Conservation (phyloP, 2,329 filamentous ascomycete species). For the Hypoxylon sp. region DNA sequence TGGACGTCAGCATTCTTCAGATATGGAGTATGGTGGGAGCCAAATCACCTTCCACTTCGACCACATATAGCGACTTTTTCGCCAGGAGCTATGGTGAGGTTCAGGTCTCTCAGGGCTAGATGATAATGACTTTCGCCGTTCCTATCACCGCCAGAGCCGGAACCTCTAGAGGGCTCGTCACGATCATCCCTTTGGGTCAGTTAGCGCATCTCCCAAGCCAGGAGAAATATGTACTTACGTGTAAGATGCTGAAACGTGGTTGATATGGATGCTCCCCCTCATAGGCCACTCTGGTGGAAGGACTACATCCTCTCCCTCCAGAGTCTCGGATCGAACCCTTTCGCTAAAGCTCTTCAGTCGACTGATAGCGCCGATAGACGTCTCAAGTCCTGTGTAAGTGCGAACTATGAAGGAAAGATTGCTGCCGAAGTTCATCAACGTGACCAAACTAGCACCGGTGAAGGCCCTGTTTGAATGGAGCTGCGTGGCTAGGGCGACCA, state of each 20-base stretch:
- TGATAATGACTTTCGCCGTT: slow-evolving; percentile 10
- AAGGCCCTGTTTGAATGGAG: slow-evolving; percentile 47
- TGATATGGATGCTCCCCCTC: slow-evolving; percentile 46
- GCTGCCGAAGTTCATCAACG: slow-evolving; percentile 52
- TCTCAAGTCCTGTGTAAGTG: slow-evolving; percentile 52
- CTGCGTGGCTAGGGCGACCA: slow-evolving; percentile 46
- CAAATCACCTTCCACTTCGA: slow-evolving; percentile 50
- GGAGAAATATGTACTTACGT: slow-evolving; percentile 25
- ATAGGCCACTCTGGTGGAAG: slow-evolving; percentile 50
- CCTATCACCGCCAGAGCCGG: slow-evolving; percentile 4
- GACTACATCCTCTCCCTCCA: slow-evolving; percentile 45
- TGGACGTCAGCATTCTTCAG: not conserved
- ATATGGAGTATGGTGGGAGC: not conserved
- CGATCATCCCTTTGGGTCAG: not conserved
- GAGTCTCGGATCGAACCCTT: slow-evolving; percentile 45
- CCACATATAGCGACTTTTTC: slow-evolving; percentile 56
- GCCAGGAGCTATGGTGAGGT: slow-evolving; percentile 49
- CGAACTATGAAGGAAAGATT: slow-evolving; percentile 50
- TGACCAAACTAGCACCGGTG: slow-evolving; percentile 52
- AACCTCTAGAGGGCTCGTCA: not conserved
- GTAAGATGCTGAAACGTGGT: slow-evolving; percentile 51
- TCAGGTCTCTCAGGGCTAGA: slow-evolving; percentile 51
- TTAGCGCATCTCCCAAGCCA: slow-evolving; percentile 6
- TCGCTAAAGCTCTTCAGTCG: slow-evolving; percentile 49
- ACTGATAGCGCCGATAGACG: slow-evolving; percentile 54